phyloP scores from a whole-genome alignment of 495 filamentous ascomycete species.

The Cercophora newfieldiana region DNA sequence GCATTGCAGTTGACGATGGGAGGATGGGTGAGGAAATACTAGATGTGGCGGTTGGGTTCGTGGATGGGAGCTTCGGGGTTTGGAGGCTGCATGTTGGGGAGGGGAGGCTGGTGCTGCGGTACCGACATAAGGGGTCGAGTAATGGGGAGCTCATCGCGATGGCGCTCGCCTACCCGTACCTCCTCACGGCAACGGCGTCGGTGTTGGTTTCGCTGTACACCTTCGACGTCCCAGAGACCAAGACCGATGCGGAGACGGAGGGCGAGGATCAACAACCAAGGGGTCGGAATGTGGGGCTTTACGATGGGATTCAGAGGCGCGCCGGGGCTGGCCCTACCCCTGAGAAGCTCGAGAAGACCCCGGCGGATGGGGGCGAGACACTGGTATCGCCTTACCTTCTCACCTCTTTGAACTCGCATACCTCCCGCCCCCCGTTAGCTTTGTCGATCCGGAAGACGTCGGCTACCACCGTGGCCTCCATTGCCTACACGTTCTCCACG shows the following conservation, averaged over 20 bases:
- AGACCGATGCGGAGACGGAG: not conserved
- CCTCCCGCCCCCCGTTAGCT: slow-evolving; percentile 73
- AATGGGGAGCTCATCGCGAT: slow-evolving; percentile 73
- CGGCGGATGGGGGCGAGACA: not conserved
- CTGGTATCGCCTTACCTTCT: slow-evolving; percentile 57
- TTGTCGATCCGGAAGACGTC: slow-evolving; percentile 69
- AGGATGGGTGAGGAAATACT: slow-evolving; percentile 38
- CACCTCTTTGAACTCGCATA: slow-evolving; percentile 79
- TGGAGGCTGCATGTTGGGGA: slow-evolving; percentile 58
- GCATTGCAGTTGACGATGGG: slow-evolving; percentile 62
- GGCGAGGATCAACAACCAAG: not conserved
- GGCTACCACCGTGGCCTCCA: slow-evolving; percentile 67
- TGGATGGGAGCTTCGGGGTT: slow-evolving; percentile 70
- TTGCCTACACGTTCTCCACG: slow-evolving; percentile 78
- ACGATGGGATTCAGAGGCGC: not conserved
- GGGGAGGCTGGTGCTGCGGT: slow-evolving; percentile 47
- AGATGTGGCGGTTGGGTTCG: slow-evolving; percentile 70
- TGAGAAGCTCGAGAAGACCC: not conserved
- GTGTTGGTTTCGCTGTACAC: slow-evolving; percentile 75
- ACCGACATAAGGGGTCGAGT: slow-evolving; percentile 54
- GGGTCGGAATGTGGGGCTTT: not conserved
- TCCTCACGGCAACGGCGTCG: slow-evolving; percentile 72
- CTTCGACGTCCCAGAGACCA: slow-evolving; percentile 44
- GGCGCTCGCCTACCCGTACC: slow-evolving; percentile 71
- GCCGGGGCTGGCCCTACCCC: not conserved